Evolutionary conservation across 352 stramenopile species (phyloP).

Genomic region (Phytopythium ostracodes): DNA sequence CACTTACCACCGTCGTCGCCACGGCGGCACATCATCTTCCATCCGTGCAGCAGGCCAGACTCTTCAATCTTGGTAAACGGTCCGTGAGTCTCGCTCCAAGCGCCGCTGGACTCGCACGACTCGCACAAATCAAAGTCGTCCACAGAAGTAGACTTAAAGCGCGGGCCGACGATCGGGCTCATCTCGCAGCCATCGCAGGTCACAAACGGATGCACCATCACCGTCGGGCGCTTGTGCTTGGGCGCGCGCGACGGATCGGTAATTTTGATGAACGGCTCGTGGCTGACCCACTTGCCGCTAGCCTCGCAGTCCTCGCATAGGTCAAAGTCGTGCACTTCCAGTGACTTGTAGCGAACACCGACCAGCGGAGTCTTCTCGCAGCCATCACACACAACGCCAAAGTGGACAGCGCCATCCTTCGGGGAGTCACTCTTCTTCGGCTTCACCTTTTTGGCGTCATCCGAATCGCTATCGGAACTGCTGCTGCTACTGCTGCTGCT

Average conservation of each 20-base stretch:
- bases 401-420: slow-evolving; percentile 19
- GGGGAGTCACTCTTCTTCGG: background rate
- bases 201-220: slow-evolving; percentile 44
- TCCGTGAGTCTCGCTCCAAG: slow-evolving; percentile 43
- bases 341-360: slow-evolving; percentile 77
- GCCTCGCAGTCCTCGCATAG: slow-evolving; percentile 69
- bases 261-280: slow-evolving; percentile 81
- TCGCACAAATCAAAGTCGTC: slow-evolving; percentile 74
- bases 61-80: slow-evolving; percentile 52
- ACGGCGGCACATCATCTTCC: slow-evolving; percentile 27
- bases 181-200: slow-evolving; percentile 59
- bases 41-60: slow-evolving; percentile 19
- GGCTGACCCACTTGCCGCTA: slow-evolving; percentile 35
- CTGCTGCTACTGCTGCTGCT: slow-evolving; percentile 11
- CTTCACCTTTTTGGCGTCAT: slow-evolving; percentile 13
- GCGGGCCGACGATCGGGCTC: slow-evolving; percentile 50
- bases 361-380: slow-evolving; percentile 52
- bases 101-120: slow-evolving; percentile 37
- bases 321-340: slow-evolving; percentile 72
- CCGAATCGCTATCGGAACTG: slow-evolving; percentile 8
- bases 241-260: slow-evolving; percentile 48
- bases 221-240: slow-evolving; percentile 24
- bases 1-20: slow-evolving; percentile 16
- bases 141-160: slow-evolving; percentile 60
- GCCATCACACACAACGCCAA: slow-evolving; percentile 43